Base-by-base conservation (phyloP, 352 stramenopile species). In the Blastocystis sp. region DNA sequence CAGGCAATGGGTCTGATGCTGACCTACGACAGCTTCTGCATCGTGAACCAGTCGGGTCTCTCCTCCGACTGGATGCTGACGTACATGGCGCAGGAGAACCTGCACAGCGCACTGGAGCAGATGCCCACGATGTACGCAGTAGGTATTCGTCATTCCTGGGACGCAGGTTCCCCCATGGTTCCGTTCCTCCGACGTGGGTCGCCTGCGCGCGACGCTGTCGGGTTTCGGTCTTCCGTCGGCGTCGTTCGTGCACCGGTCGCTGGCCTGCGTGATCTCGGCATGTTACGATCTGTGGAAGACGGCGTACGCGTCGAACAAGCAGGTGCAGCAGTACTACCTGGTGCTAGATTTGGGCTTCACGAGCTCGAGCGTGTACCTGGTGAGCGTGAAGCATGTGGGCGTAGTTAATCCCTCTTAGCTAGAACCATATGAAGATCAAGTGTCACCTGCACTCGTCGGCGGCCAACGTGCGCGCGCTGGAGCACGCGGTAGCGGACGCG, bases 401-500 rank as follows among this genome's bases (percentile, higher is more conserved):
- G 4, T 1, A n/a, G 2, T 4, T 21, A 0, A 6, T 16, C 1
- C 40, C 36, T 81, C n/a, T 32, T 29, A 21, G n/a, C 6, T 64
- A 81, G 69, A 38, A 61, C 29, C 69, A 81, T 51, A 49, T 29
- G 69, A 81, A 81, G 69, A 64, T 81, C 7, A 46, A 46, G 21
- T 81, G 69, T 51, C 69, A 81, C 16, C 53, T 81, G 9, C 69
- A 81, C 27, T 81, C 69, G 3, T 27, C 36, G 16, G 69, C 61
- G n/a, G 46, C 69, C 24, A 64, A 54, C 34, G 32, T 81, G 46
- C 69, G 69, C 32, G 32, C 46, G 36, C 36, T 81, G 21, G 69
- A 63, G 32, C 29, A 38, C n/a, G 69, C 69, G 1, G 8, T 81
- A 21, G 69, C 44, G 21, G 69, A 81, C 14, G 51, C 69, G 18